Conservation (phyloP, 192 early-diverging fungal species). For the Entophlyctis helioformis region DNA sequence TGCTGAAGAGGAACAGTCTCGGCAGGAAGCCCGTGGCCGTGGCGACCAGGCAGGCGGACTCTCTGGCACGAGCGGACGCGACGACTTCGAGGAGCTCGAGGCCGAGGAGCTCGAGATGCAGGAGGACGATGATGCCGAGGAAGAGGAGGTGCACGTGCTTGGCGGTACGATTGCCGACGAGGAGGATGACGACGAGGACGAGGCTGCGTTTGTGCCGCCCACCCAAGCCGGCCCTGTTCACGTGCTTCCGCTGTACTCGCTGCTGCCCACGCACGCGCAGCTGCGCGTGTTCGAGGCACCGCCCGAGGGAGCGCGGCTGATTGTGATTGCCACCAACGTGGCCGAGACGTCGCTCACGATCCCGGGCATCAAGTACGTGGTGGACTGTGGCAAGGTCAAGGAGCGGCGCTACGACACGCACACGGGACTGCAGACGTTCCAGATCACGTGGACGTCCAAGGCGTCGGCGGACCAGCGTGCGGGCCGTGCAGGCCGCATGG, state of each 20-base stretch:
- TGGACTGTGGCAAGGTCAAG: slow-evolving; percentile 92
- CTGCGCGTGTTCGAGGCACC: slow-evolving; percentile 81
- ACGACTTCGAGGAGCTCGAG: slow-evolving; percentile 35
- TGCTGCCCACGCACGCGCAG: slow-evolving; percentile 83
- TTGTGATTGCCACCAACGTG: slow-evolving; percentile 94
- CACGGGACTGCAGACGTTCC: slow-evolving; percentile 82
- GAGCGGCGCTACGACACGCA: slow-evolving; percentile 69
- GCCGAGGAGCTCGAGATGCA: slow-evolving; percentile 42
- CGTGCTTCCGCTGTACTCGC: slow-evolving; percentile 94
- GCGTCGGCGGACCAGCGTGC: slow-evolving; percentile 91
- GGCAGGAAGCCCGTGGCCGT: too few relatives aligned
- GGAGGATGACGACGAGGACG: slow-evolving; percentile 66
- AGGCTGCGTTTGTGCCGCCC: slow-evolving; percentile 41
- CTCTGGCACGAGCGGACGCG: too few relatives aligned
- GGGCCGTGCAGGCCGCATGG: slow-evolving; percentile 92
- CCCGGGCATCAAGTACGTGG: slow-evolving; percentile 87
- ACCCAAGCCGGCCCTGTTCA: slow-evolving; percentile 55
- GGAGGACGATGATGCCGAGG: slow-evolving; percentile 49
- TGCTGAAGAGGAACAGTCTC: too few relatives aligned
- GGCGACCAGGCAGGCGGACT: too few relatives aligned
- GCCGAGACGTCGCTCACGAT: slow-evolving; percentile 99
- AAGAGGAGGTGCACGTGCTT: slow-evolving; percentile 11
- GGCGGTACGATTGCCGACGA: slow-evolving; percentile 49
- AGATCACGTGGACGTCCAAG: slow-evolving; percentile 85
- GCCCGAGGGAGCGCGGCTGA: slow-evolving; percentile 77